Evolutionary conservation across 1,284 basidiomycete species (phyloP), one percentile per base, ranked within the genome.

Genomic region (Paramarasmius palmivorus): DNA sequence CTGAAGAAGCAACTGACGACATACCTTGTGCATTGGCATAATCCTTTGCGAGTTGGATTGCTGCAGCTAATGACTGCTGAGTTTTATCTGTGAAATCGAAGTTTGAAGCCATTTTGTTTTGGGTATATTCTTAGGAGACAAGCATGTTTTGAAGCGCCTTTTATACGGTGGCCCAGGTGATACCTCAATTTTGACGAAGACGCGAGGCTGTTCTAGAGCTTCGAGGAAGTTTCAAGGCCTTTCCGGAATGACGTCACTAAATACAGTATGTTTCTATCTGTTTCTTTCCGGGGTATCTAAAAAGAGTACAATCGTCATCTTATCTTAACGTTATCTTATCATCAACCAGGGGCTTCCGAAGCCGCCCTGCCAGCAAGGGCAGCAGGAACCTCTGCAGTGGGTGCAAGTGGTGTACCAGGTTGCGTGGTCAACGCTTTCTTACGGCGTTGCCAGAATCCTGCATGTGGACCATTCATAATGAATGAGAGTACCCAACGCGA

Each of bases 81-180:
- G 92, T 82, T 66, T 88, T 89, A 68, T 94, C 90, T 15, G 92
- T 95, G 64, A 93, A 89, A 53, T 93, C 84, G 58, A 87, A 73
- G 71, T 81, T 82, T 26, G 75, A 72, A 54, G 77, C 61, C 83
- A 88, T 88, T 60, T 40, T 68, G 23, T 29, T 17, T 40, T 68
- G 23, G 25, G 29, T 46, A 23, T 46, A n/a, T 46, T 26, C 15
- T 46, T 23, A 44, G 44, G 5, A 29, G 7, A 10, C 32, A 8
- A 29, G 12, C 14, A 44, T 15, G 23, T 14, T 17, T 17, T n/a
- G 17, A 2, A 12, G 14, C 25, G 25, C 32, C n/a, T 29, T 46
- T 10, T 46, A 46, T 46, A 46, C 25, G 15, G 14, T 12, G 25
- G 9, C 6, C 14, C 22, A 23, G 8, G 12, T 22, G n/a, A n/a